Evolutionary conservation across 805 yeast genomes (phyloP).

Genomic region (Hanseniaspora singularis): DNA sequence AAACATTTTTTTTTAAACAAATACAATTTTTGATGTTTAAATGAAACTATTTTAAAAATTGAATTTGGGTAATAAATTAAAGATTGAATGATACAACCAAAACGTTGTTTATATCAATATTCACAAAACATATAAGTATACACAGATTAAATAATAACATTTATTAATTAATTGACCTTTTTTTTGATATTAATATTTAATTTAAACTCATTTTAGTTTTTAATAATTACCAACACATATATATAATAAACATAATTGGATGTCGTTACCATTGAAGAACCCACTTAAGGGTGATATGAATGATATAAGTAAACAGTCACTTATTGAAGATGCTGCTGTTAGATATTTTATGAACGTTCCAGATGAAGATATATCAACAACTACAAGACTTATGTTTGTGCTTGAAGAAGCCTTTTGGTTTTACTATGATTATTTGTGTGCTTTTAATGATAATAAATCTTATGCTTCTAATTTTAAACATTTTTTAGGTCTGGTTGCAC

Average conservation of each 20-base stretch:
- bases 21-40: too few relatives aligned
- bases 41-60: too few relatives aligned
- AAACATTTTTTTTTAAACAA: too few relatives aligned
- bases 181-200: too few relatives aligned
- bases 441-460: background rate
- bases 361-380: constrained; percentile 63
- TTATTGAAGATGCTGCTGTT: constrained; percentile 71
- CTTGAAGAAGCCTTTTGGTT: constrained; percentile 99
- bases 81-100: too few relatives aligned
- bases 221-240: too few relatives aligned
- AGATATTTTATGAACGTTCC: constrained; percentile 88
- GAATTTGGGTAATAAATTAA: too few relatives aligned
- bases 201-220: too few relatives aligned
- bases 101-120: too few relatives aligned
- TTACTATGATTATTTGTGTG: constrained; percentile 62
- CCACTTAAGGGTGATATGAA: constrained; percentile 48
- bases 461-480: constrained; percentile 50
- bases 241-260: constrained; percentile 21
- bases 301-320: constrained; percentile 42
- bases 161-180: too few relatives aligned
- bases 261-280: constrained; percentile 49
- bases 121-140: too few relatives aligned
- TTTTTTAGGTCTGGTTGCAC: constrained; percentile 57
- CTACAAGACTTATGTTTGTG: constrained; percentile 70
- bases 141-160: too few relatives aligned